Base-by-base conservation (phyloP, 345 rosid species). In the Brassica cretica region DNA sequence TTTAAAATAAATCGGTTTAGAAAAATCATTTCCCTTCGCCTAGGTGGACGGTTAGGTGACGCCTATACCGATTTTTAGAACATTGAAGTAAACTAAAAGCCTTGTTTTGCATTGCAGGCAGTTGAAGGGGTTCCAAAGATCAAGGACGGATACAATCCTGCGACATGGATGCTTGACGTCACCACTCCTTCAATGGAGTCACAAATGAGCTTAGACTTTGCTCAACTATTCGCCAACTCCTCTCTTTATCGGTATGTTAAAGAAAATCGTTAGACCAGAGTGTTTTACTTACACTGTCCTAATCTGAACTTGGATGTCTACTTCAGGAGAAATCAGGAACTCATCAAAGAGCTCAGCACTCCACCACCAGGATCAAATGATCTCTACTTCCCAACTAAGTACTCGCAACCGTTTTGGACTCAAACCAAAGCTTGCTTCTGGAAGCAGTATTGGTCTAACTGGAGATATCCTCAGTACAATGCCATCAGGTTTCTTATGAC, bases 121-220 rank as follows among this genome's bases (percentile, higher is more conserved):
- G 64, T 93, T 25, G 89, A 84, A 21, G 97, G 96, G 21, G 90
- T 93, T 82, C 82, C 91, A 0, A 87, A 86, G 83, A 90, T 91
- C 66, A 84, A 69, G 63, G 89, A 88, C 2, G 94, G 96, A 51
- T 81, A 83, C 79, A 93, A 93, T 80, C 98, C 98, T 7, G 98
- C 98, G 9, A 90, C 98, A 39, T 93, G 98, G 98, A 91, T 91
- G 98, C 94, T 93, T 61, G 97, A 93, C 3, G 83, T 93, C 64
- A 93, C 82, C 44, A 60, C 90, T 62, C 78, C 90, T 14, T 66
- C 91, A 60, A 76, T 90, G 69, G 98, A 93, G 88, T 64, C 86
- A 79, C 91, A 85, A 75, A 77, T 91, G 71, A 74, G 66, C n/a
- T 72, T 90, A 5, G 95, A 90, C 84, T 91, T 93, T 77, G 94